Base-by-base conservation (phyloP, 495 filamentous ascomycete genomes). In the Jackrogersella minutella region DNA sequence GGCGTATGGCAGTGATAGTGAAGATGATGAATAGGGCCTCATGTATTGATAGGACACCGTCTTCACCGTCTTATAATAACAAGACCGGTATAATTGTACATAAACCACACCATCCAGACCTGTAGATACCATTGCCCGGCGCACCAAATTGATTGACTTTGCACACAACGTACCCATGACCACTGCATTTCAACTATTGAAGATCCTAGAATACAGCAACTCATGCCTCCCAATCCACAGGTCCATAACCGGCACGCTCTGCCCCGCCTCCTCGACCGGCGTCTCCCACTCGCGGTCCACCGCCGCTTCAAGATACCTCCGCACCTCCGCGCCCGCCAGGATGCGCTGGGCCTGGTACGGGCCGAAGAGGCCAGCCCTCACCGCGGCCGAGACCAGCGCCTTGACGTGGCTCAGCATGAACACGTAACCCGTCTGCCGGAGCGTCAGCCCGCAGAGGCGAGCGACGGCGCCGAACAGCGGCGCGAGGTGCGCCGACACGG, bases 141-240 rank as follows among this genome's bases (percentile, higher is more conserved):
- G 59, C 50, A 34, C 36, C 47, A 62, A 62, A 62, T 62, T 62
- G 58, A 58, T 19, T 26, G 39, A 7, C 21, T 6, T 21, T 24
- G 19, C 37, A 39, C 10, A 7, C 58, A 30, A 3, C 26, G n/a
- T n/a, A 40, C 14, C 31, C 5, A 52, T 40, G 2, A 14, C 30
- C 21, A 39, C 2, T 2, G 24, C 21, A 47, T 41, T 16, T 19
- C 37, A 86, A 54, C 82, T 84, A 74, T 99, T 98, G 70, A 99
- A 99, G 50, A 99, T 98, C 74, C 95, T 87, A 65, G 91, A 96
- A 79, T 99, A 99, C 36, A 99, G 77, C 74, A 97, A 75, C 82
- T 99, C 95, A 79, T 99, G 95, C 74, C 95, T 86, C 9, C 96
- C 95, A 58, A 96, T 82, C 92, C 94, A 99, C 41, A 99, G 73